Conservation (phyloP, 805 yeast species). For the Metschnikowia lachancei region DNA sequence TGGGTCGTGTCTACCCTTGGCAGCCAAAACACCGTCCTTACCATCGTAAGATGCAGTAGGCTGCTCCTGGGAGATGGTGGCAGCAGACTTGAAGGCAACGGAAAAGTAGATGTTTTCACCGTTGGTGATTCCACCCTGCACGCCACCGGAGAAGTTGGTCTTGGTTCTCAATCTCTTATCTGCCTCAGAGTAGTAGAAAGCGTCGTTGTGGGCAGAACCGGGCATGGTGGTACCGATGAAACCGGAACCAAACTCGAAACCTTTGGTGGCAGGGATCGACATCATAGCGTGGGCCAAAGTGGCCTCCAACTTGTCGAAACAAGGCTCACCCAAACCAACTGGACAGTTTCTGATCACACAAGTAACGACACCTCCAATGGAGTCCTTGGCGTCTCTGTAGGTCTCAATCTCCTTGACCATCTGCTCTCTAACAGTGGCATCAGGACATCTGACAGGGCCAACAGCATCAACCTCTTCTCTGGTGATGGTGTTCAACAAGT, state of each 20-base stretch:
- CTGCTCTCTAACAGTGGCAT: slow-evolving; percentile 58
- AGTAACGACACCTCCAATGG: slow-evolving; percentile 97
- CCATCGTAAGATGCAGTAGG: slow-evolving; percentile 87
- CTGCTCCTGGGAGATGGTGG: slow-evolving; percentile 94
- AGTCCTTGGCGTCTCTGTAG: slow-evolving; percentile 81
- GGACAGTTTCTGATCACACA: slow-evolving; percentile 95
- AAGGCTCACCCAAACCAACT: slow-evolving; percentile 96
- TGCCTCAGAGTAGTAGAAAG: slow-evolving; percentile 63
- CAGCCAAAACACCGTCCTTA: slow-evolving; percentile 79
- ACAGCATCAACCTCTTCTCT: slow-evolving; percentile 83
- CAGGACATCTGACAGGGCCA: slow-evolving; percentile 96
- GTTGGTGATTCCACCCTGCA: slow-evolving; percentile 96
- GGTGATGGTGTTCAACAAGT: slow-evolving; percentile 70
- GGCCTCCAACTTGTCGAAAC: slow-evolving; percentile 95
- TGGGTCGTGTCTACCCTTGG: slow-evolving; percentile 98
- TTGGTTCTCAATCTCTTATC: slow-evolving; percentile 70
- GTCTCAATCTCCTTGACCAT: slow-evolving; percentile 88
- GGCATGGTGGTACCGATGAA: slow-evolving; percentile 85
- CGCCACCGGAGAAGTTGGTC: slow-evolving; percentile 94
- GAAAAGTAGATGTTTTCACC: slow-evolving; percentile 94
- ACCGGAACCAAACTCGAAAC: slow-evolving; percentile 97
- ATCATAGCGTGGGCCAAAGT: slow-evolving; percentile 95
- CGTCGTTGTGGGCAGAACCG: slow-evolving; percentile 93
- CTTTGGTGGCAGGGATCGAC: slow-evolving; percentile 96
- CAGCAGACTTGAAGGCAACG: slow-evolving; percentile 97